Evolutionary conservation across 306 rosid genomes (phyloP).

Genomic region (Citrullus mucosospermus): DNA sequence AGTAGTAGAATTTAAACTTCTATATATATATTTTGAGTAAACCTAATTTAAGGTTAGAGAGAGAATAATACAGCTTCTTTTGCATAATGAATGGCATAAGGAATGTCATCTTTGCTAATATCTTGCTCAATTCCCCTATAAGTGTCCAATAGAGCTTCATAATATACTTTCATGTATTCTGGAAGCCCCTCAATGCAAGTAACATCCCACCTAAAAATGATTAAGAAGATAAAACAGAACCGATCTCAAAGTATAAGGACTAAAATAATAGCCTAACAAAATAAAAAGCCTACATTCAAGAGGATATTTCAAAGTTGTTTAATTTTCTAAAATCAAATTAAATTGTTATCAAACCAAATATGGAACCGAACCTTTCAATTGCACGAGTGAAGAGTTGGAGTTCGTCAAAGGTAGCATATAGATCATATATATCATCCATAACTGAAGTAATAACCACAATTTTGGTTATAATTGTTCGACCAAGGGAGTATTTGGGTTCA

Average conservation of each 20-base stretch:
- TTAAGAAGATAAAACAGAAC: too few species aligned
- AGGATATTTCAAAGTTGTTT: too few species aligned
- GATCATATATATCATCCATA: neutral
- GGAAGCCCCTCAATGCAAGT: neutral
- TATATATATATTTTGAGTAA: too few species aligned
- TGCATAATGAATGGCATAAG: neutral
- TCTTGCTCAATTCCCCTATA: constrained; percentile 18
- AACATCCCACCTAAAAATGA: constrained; percentile 21
- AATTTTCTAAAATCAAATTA: too few species aligned
- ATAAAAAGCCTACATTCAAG: too few species aligned
- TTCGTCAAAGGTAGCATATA: neutral
- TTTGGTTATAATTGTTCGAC: neutral
- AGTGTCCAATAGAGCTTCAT: neutral
- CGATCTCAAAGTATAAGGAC: too few species aligned
- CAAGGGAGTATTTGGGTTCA: neutral
- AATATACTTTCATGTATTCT: neutral
- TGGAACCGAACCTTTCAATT: neutral
- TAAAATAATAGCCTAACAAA: too few species aligned
- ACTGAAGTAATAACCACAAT: neutral
- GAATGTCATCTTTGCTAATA: constrained; percentile 1
- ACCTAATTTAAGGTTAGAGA: neutral
- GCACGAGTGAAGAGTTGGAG: neutral
- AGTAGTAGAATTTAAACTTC: too few species aligned
- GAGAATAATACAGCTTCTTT: neutral
- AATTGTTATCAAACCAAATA: too few species aligned